A percentile compares a stretch with the other conserved stretches of the same genome.
phyloP scores from a whole-genome alignment of 2,329 filamentous ascomycete species.

The Thermothelomyces thermophilus region DNA sequence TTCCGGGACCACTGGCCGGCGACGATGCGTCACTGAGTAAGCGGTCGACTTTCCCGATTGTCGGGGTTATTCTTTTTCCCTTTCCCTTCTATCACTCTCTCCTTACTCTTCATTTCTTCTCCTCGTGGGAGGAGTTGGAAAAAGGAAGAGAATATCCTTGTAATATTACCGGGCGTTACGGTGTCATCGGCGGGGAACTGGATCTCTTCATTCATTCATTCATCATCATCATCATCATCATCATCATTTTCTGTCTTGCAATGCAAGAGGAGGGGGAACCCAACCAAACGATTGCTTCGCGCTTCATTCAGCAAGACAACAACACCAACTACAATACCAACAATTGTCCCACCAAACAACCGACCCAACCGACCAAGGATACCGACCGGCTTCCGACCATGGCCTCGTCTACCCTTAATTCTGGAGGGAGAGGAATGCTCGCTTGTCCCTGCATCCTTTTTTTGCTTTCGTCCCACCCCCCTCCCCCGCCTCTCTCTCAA shows the following conservation, averaged over 20 bases:
- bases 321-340: not conserved
- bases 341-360: not conserved
- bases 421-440: too few species aligned
- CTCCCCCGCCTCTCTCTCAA: too few species aligned
- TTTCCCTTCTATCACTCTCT: too few species aligned
- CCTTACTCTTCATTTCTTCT: too few species aligned
- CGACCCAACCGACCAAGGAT: not conserved
- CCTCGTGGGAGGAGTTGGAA: too few species aligned
- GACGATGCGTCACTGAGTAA: conserved; percentile 19
- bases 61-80: too few species aligned
- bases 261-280: not conserved
- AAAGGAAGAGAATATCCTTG: too few species aligned
- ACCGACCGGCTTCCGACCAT: not conserved
- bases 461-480: too few species aligned
- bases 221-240: not conserved
- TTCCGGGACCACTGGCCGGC: conserved; percentile 53
- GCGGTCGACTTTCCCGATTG: not conserved
- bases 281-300: not conserved
- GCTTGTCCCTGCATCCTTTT: too few species aligned
- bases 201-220: not conserved
- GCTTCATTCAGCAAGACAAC: too few species aligned
- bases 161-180: conserved; percentile 7
- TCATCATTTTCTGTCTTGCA: not conserved
- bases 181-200: conserved; percentile 6
- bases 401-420: not conserved